phyloP scores from a whole-genome alignment of 371 early-diverging fungal genomes.

The Apophysomyces elegans region DNA sequence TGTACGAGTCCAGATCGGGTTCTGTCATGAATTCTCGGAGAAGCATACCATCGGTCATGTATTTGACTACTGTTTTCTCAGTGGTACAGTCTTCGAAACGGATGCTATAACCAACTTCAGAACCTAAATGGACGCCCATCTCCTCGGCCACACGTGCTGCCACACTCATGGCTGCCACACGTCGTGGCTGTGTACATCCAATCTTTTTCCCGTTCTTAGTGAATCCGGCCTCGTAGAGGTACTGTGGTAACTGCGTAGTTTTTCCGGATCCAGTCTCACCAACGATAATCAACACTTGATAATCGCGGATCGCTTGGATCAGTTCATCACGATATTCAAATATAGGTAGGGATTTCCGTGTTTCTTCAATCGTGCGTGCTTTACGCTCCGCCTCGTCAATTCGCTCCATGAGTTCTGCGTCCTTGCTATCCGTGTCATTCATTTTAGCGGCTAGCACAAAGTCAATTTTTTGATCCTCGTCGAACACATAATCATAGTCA shows the following conservation, averaged over 20 bases:
- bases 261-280: conserved; percentile 99
- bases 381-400: conserved; percentile 75
- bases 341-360: conserved; percentile 92
- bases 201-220: conserved; percentile 88
- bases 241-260: conserved; percentile 99
- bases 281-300: conserved; percentile 90
- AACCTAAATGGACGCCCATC: conserved; percentile 91
- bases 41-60: conserved; percentile 99
- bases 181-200: conserved; percentile 99
- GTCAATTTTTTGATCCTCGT: conserved; percentile 89
- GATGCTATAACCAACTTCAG: conserved; percentile 97
- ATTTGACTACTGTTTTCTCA: conserved; percentile 95
- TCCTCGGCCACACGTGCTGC: conserved; percentile 97
- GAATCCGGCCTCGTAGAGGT: conserved; percentile 94
- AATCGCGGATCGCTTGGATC: conserved; percentile 82
- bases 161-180: conserved; percentile 99
- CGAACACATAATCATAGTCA: conserved; percentile 95
- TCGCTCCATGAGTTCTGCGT: conserved; percentile 61
- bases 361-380: conserved; percentile 80
- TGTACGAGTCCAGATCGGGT: conserved; percentile 92
- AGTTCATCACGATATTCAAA: conserved; percentile 83
- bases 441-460: conserved; percentile 84
- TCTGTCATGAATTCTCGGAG: conserved; percentile 98
- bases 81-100: conserved; percentile 97
- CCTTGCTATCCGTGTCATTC: conserved; percentile 60